A percentile compares a stretch with the other conserved stretches of the same genome.
Evolutionary conservation across 1,284 basidiomycete species (phyloP).

Genomic region (Naganishia sp.): DNA sequence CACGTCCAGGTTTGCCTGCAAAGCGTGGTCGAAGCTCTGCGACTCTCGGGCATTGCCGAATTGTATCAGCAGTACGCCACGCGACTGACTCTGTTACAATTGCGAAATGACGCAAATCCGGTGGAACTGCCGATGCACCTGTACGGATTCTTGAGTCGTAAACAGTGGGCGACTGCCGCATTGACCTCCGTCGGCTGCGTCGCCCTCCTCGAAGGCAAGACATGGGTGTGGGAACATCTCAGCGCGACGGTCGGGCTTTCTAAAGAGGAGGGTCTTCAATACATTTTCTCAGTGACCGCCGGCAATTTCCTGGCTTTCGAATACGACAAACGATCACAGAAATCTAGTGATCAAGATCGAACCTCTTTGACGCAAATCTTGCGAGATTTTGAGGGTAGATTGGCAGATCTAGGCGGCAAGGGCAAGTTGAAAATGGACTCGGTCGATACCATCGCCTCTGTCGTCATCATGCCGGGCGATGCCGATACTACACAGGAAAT

Average conservation of each 20-base stretch:
- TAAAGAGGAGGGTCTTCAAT: constrained; percentile 21
- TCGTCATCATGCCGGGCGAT: constrained; percentile 18
- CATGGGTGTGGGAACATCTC: constrained; percentile 26
- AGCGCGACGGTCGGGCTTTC: constrained; percentile 11
- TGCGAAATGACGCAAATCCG: constrained; percentile 58
- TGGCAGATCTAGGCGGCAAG: constrained; percentile 1
- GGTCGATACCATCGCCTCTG: constrained; percentile 16
- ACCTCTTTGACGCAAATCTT: not conserved
- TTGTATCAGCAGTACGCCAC: constrained; percentile 79
- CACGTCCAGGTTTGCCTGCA: constrained; percentile 69
- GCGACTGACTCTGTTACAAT: constrained; percentile 59
- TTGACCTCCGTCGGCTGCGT: constrained; percentile 6
- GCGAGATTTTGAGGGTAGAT: constrained; percentile 1
- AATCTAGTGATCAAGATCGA: not conserved
- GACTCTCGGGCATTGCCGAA: constrained; percentile 64
- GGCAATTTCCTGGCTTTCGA: constrained; percentile 5
- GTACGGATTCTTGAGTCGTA: constrained; percentile 44
- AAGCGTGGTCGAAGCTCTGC: constrained; percentile 68
- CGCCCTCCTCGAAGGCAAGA: constrained; percentile 1
- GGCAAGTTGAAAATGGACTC: not conserved
- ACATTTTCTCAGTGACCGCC: constrained; percentile 13
- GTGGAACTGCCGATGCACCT: constrained; percentile 67
- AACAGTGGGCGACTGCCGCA: constrained; percentile 33
- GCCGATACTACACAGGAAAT: not conserved
- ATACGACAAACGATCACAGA: not conserved